phyloP scores from a whole-genome alignment of 345 rosid genomes.

The Cardamine resedifolia region DNA sequence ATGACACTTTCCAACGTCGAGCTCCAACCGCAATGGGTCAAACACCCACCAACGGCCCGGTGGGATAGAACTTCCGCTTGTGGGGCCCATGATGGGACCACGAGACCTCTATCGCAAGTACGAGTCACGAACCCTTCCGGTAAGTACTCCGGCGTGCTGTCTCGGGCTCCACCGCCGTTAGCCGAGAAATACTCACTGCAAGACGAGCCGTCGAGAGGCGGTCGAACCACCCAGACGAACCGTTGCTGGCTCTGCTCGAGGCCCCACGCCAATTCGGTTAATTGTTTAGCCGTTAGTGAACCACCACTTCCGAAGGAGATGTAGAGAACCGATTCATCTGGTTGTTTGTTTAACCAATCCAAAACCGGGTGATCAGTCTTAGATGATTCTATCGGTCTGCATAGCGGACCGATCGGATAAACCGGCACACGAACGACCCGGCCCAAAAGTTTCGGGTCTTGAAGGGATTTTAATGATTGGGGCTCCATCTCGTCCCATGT shows the following conservation, averaged over 20 bases:
- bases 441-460: slow-evolving; percentile 38
- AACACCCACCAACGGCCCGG: slow-evolving; percentile 60
- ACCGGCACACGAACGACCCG: slow-evolving; percentile 37
- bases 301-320: slow-evolving; percentile 78
- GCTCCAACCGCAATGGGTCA: slow-evolving; percentile 81
- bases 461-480: slow-evolving; percentile 29
- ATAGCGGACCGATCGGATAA: slow-evolving; percentile 56
- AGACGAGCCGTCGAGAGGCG: slow-evolving; percentile 33
- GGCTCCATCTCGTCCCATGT: slow-evolving; percentile 52
- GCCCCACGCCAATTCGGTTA: slow-evolving; percentile 67
- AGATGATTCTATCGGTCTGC: slow-evolving; percentile 17
- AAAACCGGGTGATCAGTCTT: slow-evolving; percentile 5
- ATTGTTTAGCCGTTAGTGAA: slow-evolving; percentile 47
- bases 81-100: slow-evolving; percentile 62
- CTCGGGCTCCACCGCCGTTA: background rate
- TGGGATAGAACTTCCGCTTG: slow-evolving; percentile 57
- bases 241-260: slow-evolving; percentile 60
- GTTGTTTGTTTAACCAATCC: slow-evolving; percentile 57
- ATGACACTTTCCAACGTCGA: slow-evolving; percentile 56
- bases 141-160: slow-evolving; percentile 34
- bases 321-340: slow-evolving; percentile 52
- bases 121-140: slow-evolving; percentile 59
- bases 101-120: slow-evolving; percentile 39
- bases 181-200: slow-evolving; percentile 37
- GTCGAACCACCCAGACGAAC: slow-evolving; percentile 65